Conservation (phyloP, 2,329 filamentous ascomycete species). For the Alternaria longipes region DNA sequence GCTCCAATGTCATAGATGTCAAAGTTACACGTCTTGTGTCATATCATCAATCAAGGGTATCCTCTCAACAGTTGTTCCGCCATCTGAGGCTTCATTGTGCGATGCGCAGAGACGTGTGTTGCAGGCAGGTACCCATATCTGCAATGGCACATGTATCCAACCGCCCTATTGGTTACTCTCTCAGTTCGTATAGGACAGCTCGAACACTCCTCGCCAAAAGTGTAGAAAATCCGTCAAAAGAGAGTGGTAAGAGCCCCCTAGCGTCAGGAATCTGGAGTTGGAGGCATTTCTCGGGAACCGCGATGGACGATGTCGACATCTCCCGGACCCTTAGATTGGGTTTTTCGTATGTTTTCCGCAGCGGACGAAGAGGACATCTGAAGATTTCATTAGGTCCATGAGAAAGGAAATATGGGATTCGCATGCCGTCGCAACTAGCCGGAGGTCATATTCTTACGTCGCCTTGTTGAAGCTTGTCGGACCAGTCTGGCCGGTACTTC, state of each 20-base stretch:
- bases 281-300: background rate
- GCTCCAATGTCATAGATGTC: background rate
- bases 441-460: constrained; percentile 40
- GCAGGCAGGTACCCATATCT: background rate
- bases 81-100: background rate
- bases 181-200: background rate
- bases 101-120: background rate
- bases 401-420: constrained; percentile 1
- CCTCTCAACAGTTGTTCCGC: background rate
- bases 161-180: background rate
- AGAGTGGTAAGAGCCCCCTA: background rate
- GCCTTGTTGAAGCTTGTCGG: constrained; percentile 34
- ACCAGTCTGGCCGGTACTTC: constrained; percentile 41
- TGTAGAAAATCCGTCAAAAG: no score
- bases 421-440: constrained; percentile 9
- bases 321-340: background rate
- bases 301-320: background rate
- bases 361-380: constrained; percentile 11
- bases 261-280: background rate
- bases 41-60: no score
- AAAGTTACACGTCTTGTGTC: background rate
- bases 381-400: constrained; percentile 10
- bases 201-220: background rate
- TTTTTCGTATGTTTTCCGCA: constrained; percentile 7
- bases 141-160: background rate